phyloP scores from a whole-genome alignment of 1,284 basidiomycete genomes.

The Cutaneotrichosporon cavernicola region DNA sequence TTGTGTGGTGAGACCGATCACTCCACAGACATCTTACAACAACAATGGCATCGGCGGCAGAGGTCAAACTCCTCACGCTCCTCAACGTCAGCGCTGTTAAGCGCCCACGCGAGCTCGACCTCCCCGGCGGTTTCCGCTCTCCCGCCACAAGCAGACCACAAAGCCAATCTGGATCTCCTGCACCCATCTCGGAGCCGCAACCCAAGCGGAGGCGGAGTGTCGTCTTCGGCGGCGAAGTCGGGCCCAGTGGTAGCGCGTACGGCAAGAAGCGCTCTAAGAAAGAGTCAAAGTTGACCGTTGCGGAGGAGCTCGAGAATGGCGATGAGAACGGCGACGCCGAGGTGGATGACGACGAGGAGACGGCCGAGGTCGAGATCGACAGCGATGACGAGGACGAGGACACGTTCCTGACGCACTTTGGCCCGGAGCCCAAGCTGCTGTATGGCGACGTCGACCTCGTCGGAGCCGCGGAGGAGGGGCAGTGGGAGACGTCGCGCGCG shows the following conservation, averaged over 20 bases:
- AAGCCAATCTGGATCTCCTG: not conserved
- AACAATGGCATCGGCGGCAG: conserved; percentile 61
- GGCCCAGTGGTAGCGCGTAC: conserved; percentile 49
- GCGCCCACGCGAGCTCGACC: conserved; percentile 54
- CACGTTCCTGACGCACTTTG: conserved; percentile 52
- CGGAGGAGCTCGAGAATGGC: conserved; percentile 16
- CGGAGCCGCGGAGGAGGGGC: conserved; percentile 30
- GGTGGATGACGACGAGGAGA: conserved; percentile 18
- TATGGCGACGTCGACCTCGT: conserved; percentile 26
- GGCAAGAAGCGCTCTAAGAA: conserved; percentile 31
- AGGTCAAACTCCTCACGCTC: conserved; percentile 75
- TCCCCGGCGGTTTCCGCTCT: conserved; percentile 52
- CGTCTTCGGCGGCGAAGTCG: conserved; percentile 49
- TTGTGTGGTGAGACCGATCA: not conserved
- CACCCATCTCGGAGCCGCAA: not conserved
- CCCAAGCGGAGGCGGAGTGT: conserved; percentile 44
- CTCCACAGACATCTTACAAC: conserved; percentile 5
- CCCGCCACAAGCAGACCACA: conserved; percentile 13
- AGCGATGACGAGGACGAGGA: conserved; percentile 39
- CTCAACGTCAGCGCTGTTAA: conserved; percentile 84
- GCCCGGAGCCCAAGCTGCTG: conserved; percentile 38
- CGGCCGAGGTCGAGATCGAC: conserved; percentile 27
- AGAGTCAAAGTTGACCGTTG: conserved; percentile 24
- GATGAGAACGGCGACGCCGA: conserved; percentile 21
- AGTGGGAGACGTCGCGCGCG: conserved; percentile 38